Conservation (phyloP, 2,329 filamentous ascomycete genomes). For the Scolecobasidium constrictum region DNA sequence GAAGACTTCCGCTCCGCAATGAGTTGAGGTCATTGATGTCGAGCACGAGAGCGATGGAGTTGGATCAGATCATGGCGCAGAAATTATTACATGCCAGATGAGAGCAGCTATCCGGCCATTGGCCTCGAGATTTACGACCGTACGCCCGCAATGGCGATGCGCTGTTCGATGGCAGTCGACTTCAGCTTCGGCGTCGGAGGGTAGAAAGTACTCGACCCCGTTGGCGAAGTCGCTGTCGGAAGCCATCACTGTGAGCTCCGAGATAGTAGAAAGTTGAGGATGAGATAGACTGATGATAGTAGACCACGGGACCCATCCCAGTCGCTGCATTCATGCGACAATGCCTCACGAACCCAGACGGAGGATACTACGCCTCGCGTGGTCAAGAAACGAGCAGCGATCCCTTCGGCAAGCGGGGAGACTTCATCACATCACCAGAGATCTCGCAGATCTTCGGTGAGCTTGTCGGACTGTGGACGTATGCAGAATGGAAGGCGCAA, state of each 20-base stretch:
- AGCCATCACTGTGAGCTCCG: constrained; percentile 61
- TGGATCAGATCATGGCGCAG: too few species aligned
- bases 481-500: constrained; percentile 94
- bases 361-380: constrained; percentile 84
- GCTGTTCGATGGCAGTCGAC: constrained; percentile 6
- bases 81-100: too few species aligned
- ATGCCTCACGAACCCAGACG: constrained; percentile 82
- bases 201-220: constrained; percentile 79
- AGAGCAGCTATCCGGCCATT: neutral
- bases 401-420: constrained; percentile 85
- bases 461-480: constrained; percentile 85
- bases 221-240: constrained; percentile 77
- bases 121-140: neutral
- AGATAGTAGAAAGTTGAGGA: constrained; percentile 35
- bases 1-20: too few species aligned
- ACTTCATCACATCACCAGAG: constrained; percentile 95
- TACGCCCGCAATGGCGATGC: neutral
- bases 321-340: constrained; percentile 97
- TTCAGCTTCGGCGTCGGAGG: constrained; percentile 2
- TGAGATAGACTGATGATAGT: too few species aligned
- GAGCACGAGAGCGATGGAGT: too few species aligned
- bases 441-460: constrained; percentile 97
- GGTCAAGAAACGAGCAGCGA: constrained; percentile 54
- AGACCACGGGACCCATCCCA: constrained; percentile 82
- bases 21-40: too few species aligned